Evolutionary conservation across 345 rosid genomes (phyloP).

Genomic region (Salix caprea): DNA sequence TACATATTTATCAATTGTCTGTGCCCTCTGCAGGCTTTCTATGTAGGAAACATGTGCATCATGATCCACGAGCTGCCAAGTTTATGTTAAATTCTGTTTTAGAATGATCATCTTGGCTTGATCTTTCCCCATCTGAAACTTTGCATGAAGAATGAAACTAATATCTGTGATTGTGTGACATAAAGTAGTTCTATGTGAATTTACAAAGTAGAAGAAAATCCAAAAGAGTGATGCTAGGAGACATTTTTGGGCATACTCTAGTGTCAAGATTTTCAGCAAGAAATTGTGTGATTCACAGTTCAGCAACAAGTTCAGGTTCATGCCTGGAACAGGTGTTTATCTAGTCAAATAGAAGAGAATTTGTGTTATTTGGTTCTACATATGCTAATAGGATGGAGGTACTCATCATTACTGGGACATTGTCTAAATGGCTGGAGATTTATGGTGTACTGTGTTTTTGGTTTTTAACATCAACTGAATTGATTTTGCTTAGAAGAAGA

Average conservation of each 20-base stretch:
- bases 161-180: neutral
- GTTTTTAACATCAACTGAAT: neutral
- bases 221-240: neutral
- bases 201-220: neutral
- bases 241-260: neutral
- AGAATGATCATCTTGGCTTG: neutral
- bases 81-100: neutral
- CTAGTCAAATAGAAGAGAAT: neutral
- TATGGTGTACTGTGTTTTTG: neutral
- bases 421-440: neutral
- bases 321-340: neutral
- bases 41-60: neutral
- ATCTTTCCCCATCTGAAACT: neutral
- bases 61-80: neutral
- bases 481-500: neutral
- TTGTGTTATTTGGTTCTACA: neutral
- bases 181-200: neutral
- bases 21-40: neutral
- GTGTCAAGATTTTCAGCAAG: neutral
- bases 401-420: neutral
- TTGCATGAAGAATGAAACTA: neutral
- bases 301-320: neutral
- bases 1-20: neutral
- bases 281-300: neutral
- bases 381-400: neutral